Evolutionary conservation across 305 asterid genomes (phyloP).

Genomic region (Stenogyne calaminthoides): DNA sequence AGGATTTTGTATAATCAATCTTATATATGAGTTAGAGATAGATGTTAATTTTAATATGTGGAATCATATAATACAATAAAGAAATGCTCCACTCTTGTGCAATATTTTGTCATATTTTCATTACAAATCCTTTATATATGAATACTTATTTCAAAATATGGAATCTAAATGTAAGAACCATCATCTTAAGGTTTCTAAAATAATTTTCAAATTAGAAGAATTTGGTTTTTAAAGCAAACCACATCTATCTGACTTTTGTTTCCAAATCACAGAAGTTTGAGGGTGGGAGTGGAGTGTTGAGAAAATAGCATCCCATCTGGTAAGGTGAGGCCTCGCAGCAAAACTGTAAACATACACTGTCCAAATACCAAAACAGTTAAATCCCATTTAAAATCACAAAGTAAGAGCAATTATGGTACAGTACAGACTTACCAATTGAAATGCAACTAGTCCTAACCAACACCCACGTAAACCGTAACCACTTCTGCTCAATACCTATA

Average conservation of each 20-base stretch:
- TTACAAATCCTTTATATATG: too few species aligned
- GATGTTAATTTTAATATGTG: too few species aligned
- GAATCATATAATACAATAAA: too few species aligned
- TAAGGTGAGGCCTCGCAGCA: slow-evolving; percentile 57
- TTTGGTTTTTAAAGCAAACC: too few species aligned
- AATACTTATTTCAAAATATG: too few species aligned
- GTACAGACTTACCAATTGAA: slow-evolving; percentile 64
- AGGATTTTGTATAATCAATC: too few species aligned
- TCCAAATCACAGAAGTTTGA: slow-evolving; percentile 36
- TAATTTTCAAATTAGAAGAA: too few species aligned
- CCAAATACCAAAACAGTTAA: slow-evolving; percentile 4
- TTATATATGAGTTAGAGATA: too few species aligned
- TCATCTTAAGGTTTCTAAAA: too few species aligned
- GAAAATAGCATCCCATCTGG: slow-evolving; percentile 56
- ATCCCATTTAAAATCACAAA: neutral
- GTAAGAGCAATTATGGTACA: slow-evolving; percentile 3
- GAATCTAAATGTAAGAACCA: too few species aligned
- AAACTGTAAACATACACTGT: slow-evolving; percentile 63
- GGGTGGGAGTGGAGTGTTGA: slow-evolving; percentile 10
- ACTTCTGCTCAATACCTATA: slow-evolving; percentile 54
- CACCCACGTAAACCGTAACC: slow-evolving; percentile 68
- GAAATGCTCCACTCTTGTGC: too few species aligned
- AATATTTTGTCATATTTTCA: too few species aligned
- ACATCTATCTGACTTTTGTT: neutral
- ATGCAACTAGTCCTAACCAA: slow-evolving; percentile 79